phyloP scores from a whole-genome alignment of 306 rosid genomes.

The Quercus alba region DNA sequence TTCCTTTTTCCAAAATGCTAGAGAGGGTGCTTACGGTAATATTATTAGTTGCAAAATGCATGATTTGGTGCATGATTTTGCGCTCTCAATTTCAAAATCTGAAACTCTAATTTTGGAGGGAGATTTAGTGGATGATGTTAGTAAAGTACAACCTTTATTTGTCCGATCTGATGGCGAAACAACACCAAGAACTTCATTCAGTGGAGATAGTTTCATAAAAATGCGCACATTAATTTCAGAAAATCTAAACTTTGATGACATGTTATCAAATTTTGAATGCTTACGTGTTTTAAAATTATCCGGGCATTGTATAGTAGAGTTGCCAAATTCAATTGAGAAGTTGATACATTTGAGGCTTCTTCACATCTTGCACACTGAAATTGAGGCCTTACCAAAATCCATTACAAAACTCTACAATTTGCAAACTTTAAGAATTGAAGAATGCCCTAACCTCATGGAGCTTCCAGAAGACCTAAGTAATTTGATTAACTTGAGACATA shows the following conservation, averaged over 20 bases:
- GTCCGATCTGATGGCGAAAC: too few species aligned
- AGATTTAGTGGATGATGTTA: neutral
- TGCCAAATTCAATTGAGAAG: conserved; percentile 6
- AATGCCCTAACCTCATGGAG: accelerated
- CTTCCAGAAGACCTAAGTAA: too few species aligned
- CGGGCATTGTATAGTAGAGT: neutral
- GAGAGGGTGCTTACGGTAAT: neutral
- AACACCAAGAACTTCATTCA: neutral
- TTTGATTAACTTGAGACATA: too few species aligned
- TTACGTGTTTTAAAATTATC: conserved; percentile 9
- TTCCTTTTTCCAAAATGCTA: too few species aligned
- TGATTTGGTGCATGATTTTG: conserved; percentile 21
- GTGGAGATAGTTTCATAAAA: neutral
- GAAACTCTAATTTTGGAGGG: neutral
- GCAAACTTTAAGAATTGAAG: conserved; percentile 1
- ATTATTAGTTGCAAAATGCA: conserved; percentile 11
- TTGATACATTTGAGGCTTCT: too few species aligned
- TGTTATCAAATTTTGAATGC: neutral
- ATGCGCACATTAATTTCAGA: neutral
- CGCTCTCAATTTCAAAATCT: neutral
- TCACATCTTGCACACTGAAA: too few species aligned
- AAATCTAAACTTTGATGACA: neutral
- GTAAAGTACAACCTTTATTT: too few species aligned
- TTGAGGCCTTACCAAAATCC: too few species aligned
- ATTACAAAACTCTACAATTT: neutral